Percentiles rank a stretch among this genome's conserved stretches.
Evolutionary conservation across 208 protist species (phyloP).

Genomic region (Acanthamoeba rhysodes): DNA sequence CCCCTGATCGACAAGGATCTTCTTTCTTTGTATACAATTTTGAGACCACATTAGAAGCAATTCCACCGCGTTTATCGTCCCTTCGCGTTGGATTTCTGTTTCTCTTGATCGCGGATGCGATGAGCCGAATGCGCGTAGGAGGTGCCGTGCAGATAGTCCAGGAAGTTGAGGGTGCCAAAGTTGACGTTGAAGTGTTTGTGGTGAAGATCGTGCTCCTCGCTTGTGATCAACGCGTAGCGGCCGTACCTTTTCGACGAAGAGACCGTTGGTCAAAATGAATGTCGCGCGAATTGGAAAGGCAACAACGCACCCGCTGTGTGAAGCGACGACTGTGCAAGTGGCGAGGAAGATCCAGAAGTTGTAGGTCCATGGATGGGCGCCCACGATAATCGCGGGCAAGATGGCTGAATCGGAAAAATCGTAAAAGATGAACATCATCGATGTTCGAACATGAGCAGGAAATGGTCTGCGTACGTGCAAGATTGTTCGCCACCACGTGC

Average conservation of each 20-base stretch:
- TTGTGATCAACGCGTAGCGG: background rate
- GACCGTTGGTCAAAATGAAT: background rate
- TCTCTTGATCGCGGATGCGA: background rate
- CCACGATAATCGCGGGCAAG: background rate
- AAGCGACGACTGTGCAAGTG: conserved; percentile 14
- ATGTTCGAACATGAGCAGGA: background rate
- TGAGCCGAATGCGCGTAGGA: background rate
- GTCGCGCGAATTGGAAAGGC: background rate
- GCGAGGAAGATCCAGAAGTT: conserved; percentile 16
- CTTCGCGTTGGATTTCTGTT: background rate
- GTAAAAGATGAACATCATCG: background rate
- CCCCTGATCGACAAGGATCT: background rate
- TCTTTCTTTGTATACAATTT: conserved; percentile 3
- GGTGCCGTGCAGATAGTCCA: conserved; percentile 1
- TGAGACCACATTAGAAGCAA: background rate
- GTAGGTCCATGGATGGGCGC: background rate
- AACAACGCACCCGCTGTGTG: background rate
- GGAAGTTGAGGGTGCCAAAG: conserved; percentile 27
- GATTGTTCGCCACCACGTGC: conserved; percentile 12
- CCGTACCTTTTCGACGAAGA: background rate
- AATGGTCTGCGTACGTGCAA: background rate
- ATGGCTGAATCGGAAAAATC: background rate
- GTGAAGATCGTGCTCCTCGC: conserved; percentile 7
- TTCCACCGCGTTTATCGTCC: background rate
- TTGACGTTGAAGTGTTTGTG: conserved; percentile 55